Evolutionary conservation across 1,284 basidiomycete species (phyloP).

Genomic region (Salmacisia buchloeana): DNA sequence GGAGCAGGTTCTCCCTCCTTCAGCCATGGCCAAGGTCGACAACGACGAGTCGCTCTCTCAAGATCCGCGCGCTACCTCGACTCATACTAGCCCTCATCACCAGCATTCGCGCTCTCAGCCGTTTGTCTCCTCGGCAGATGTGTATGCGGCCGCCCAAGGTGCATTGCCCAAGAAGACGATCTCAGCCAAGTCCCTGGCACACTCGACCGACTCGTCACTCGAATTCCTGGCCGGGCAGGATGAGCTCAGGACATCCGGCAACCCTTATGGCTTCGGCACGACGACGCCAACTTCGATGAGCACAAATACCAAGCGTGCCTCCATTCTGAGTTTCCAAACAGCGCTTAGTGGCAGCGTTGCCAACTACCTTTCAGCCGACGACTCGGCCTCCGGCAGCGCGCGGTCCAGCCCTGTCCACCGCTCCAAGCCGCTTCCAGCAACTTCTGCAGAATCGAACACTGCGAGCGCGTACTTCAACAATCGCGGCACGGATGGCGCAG

Average conservation of each 20-base stretch:
- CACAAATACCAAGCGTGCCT: slow-evolving; percentile 22
- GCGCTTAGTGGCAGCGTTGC: slow-evolving; percentile 27
- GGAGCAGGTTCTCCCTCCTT: no score
- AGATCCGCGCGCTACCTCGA: no score
- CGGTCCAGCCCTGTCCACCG: slow-evolving; percentile 12
- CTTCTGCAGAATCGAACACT: slow-evolving; percentile 1
- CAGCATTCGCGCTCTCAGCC: slow-evolving; percentile 6
- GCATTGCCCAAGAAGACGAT: background rate
- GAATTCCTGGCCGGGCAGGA: background rate
- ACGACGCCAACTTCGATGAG: background rate
- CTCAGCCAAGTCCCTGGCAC: slow-evolving; percentile 1
- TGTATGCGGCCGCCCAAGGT: background rate
- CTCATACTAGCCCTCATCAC: background rate
- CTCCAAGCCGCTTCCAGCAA: background rate
- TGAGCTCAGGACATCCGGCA: background rate
- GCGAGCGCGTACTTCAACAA: background rate
- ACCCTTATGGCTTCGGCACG: background rate
- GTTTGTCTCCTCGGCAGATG: background rate
- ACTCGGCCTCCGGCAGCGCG: slow-evolving; percentile 21
- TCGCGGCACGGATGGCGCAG: background rate
- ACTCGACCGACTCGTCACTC: background rate
- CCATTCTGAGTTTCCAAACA: slow-evolving; percentile 42
- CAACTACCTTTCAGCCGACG: slow-evolving; percentile 25
- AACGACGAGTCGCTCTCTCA: no score
- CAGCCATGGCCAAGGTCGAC: no score